Evolutionary conservation across 2,329 filamentous ascomycete genomes (phyloP).

Genomic region (Ceratocystis diversiconidia): DNA sequence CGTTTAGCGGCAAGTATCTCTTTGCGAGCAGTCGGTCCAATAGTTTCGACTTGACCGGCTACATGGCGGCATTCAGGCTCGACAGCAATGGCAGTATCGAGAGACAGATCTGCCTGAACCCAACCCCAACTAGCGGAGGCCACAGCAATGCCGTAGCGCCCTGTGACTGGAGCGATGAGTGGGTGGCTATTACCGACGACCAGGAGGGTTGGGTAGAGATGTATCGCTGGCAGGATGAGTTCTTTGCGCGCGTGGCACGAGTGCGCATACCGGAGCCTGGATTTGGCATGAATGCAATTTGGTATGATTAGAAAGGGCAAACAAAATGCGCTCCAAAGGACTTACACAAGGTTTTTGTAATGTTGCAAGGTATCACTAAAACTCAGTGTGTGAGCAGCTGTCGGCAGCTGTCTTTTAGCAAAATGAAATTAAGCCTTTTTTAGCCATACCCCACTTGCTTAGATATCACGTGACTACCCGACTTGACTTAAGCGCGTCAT

Average conservation of each 20-base stretch:
- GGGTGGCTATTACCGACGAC: constrained; percentile 80
- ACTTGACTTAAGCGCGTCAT: background rate
- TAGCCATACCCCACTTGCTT: background rate
- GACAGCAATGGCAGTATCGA: constrained; percentile 56
- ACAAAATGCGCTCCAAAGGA: background rate
- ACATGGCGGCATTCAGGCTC: constrained; percentile 67
- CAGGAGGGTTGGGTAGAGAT: constrained; percentile 79
- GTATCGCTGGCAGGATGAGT: constrained; percentile 75
- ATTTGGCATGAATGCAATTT: constrained; percentile 93
- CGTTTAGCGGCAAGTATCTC: constrained; percentile 55
- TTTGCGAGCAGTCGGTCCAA: constrained; percentile 78
- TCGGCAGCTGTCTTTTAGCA: background rate
- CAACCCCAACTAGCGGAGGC: constrained; percentile 73
- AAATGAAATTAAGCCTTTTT: constrained; percentile 1
- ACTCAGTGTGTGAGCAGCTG: background rate
- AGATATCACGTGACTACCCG: background rate
- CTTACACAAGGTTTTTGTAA: no score
- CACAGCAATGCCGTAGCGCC: constrained; percentile 81
- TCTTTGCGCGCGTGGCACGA: constrained; percentile 60
- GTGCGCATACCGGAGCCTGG: constrained; percentile 71
- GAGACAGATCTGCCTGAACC: constrained; percentile 64
- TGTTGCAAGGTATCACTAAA: background rate
- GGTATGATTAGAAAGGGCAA: constrained; percentile 49
- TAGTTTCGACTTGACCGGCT: constrained; percentile 60
- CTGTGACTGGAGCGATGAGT: constrained; percentile 74